A percentile compares a stretch with the other conserved stretches of the same genome.
Evolutionary conservation across 306 rosid genomes (phyloP).

Genomic region (Cucurbita moschata): DNA sequence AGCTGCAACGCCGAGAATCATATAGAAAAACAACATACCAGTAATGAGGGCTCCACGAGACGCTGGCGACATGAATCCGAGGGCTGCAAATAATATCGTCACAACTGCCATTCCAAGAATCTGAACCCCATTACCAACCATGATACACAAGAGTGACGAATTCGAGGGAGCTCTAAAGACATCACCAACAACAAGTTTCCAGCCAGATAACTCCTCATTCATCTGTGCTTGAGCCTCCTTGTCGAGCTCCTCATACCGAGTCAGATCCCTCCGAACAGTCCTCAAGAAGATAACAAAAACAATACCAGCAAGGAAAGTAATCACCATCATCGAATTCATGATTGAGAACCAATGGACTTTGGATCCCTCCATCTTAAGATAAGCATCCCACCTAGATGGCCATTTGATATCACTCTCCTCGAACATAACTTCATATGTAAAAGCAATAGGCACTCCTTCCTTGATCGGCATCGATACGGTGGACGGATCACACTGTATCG

Average conservation of each 20-base stretch:
- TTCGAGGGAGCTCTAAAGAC: slow-evolving; percentile 45
- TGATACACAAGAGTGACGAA: slow-evolving; percentile 39
- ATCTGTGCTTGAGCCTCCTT: slow-evolving; percentile 72
- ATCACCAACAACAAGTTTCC: slow-evolving; percentile 79
- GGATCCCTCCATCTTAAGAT: slow-evolving; percentile 66
- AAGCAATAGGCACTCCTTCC: slow-evolving; percentile 42
- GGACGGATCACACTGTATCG: slow-evolving; percentile 41
- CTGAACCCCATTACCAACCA: slow-evolving; percentile 68
- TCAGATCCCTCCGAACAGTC: slow-evolving; percentile 62
- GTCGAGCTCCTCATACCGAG: slow-evolving; percentile 59
- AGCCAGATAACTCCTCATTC: slow-evolving; percentile 63
- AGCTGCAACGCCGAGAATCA: slow-evolving; percentile 62
- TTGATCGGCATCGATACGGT: slow-evolving; percentile 50
- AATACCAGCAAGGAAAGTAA: slow-evolving; percentile 64
- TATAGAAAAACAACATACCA: slow-evolving; percentile 60
- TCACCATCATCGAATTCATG: slow-evolving; percentile 58
- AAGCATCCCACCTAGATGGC: slow-evolving; percentile 75
- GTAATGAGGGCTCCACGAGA: slow-evolving; percentile 55
- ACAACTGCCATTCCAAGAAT: slow-evolving; percentile 66
- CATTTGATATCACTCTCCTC: slow-evolving; percentile 64
- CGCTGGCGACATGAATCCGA: slow-evolving; percentile 72
- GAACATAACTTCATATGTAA: slow-evolving; percentile 48
- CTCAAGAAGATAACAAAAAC: slow-evolving; percentile 63
- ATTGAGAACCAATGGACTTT: slow-evolving; percentile 69
- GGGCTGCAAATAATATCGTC: slow-evolving; percentile 56